Evolutionary conservation across 1,284 basidiomycete genomes (phyloP).

Genomic region (Austroboletus rostrupii): DNA sequence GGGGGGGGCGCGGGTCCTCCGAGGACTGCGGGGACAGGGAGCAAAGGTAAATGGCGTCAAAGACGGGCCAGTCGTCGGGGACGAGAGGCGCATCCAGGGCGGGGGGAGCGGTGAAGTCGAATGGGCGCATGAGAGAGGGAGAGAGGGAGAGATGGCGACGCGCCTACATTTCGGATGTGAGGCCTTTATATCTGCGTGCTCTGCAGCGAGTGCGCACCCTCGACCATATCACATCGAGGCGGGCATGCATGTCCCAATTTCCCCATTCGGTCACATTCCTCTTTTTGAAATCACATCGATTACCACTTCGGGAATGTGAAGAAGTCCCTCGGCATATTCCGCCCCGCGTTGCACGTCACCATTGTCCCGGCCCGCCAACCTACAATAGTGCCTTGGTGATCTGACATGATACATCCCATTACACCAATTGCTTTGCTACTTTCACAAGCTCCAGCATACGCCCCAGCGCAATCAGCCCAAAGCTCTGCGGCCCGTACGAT

Average conservation of each 20-base stretch:
- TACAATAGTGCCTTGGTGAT: too few species aligned
- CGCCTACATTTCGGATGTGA: background rate
- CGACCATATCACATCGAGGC: slow-evolving; percentile 24
- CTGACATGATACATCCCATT: background rate
- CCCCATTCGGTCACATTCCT: slow-evolving; percentile 10
- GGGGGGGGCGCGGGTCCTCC: slow-evolving; percentile 13
- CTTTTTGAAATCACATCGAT: slow-evolving; percentile 30
- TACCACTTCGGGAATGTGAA: slow-evolving; percentile 13
- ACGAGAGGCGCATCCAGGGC: slow-evolving; percentile 16
- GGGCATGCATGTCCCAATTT: background rate
- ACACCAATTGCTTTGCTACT: slow-evolving; percentile 12
- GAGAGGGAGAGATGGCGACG: background rate
- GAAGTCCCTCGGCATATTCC: slow-evolving; percentile 14
- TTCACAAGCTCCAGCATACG: slow-evolving; percentile 37
- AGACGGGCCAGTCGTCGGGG: slow-evolving; percentile 24
- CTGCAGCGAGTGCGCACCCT: slow-evolving; percentile 9
- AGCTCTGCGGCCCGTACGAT: slow-evolving; percentile 38
- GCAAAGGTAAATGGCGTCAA: slow-evolving; percentile 18
- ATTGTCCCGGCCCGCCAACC: too few species aligned
- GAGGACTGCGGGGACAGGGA: slow-evolving; percentile 13
- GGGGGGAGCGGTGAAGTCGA: slow-evolving; percentile 5
- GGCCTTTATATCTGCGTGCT: slow-evolving; percentile 22
- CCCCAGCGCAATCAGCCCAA: slow-evolving; percentile 40
- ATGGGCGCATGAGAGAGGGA: slow-evolving; percentile 10
- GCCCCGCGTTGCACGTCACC: slow-evolving; percentile 9